Conservation (phyloP, 139 green algal genomes). For the Desmodesmus armatus region DNA sequence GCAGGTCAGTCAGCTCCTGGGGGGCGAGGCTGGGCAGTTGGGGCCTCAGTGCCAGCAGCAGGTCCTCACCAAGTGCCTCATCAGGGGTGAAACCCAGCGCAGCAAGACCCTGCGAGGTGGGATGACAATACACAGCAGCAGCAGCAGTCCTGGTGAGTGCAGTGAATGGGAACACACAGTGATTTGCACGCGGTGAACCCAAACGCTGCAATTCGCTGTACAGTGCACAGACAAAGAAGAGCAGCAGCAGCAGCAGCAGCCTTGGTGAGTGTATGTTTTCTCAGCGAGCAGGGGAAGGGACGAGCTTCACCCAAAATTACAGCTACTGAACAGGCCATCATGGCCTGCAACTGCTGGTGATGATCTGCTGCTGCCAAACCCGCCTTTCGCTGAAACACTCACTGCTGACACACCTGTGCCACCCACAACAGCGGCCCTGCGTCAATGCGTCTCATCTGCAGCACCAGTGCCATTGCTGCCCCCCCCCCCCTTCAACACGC, state of each 20-base stretch:
- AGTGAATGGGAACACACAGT: neutral
- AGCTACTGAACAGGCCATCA: no score
- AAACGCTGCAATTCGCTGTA: no score
- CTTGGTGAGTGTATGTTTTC: no score
- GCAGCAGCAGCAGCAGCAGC: neutral
- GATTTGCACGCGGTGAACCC: no score
- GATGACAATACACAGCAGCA: neutral
- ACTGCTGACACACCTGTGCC: no score
- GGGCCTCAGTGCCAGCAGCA: neutral
- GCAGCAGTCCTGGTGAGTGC: neutral
- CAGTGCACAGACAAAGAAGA: no score
- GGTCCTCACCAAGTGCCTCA: constrained; percentile 2
- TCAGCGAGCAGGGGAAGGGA: no score
- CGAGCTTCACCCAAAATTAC: no score
- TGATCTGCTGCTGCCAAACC: no score
- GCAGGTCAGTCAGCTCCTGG: neutral
- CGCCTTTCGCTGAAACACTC: no score
- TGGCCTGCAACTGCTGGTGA: no score
- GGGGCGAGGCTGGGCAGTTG: neutral
- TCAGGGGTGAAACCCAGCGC: neutral
- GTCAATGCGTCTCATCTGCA: no score
- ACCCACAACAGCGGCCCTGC: neutral
- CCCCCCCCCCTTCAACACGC: neutral
- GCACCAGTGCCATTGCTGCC: neutral
- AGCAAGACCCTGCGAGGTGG: neutral